Base-by-base conservation (phyloP, 306 rosid genomes). In the Quercus glauca region DNA sequence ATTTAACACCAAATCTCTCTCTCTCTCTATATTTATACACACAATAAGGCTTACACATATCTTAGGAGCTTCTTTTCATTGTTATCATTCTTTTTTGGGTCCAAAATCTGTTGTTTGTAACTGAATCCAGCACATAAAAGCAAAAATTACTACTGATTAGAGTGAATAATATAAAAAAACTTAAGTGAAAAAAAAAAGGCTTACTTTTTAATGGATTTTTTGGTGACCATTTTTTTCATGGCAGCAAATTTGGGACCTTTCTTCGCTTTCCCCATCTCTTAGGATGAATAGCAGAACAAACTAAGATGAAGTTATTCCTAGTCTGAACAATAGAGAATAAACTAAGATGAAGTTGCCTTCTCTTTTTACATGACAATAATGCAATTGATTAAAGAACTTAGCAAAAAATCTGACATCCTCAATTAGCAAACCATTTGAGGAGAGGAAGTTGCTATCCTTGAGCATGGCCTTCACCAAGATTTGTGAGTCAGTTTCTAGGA, bases 181-280 rank as follows among this genome's bases (percentile, higher is more conserved):
- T 6, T 35, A 35, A 35, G 41, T 35, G 41, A 35, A 45, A 64
- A 20, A 0, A 6, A 4, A 29, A n/a, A 64, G 57, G 8, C 59
- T 53, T 28, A 90, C 99, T 72, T 85, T 81, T 92, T 95, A 73
- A 91, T 92, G 19, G 97, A 92, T 89, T 92, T 95, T 35, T 89
- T 59, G 63, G 97, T 83, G 77, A 91, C 68, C 10, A 95, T 37
- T 86, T 92, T 95, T 85, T 92, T 95, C 90, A 85, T 87, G 69
- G 88, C 93, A 8, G 99, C 98, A 68, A 95, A 91, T 80, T 95
- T 95, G 15, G 92, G 97, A 12, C 91, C 92, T 64, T 90, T 92
- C 71, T 90, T 86, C 0, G 97, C 98, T 82, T 81, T 92, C 57
- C 93, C 97, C 97, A 95, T 87, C 56, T 85, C 51, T 61, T 80